phyloP scores from a whole-genome alignment of 192 early-diverging fungal genomes.

The Coemansia guatemalensis region DNA sequence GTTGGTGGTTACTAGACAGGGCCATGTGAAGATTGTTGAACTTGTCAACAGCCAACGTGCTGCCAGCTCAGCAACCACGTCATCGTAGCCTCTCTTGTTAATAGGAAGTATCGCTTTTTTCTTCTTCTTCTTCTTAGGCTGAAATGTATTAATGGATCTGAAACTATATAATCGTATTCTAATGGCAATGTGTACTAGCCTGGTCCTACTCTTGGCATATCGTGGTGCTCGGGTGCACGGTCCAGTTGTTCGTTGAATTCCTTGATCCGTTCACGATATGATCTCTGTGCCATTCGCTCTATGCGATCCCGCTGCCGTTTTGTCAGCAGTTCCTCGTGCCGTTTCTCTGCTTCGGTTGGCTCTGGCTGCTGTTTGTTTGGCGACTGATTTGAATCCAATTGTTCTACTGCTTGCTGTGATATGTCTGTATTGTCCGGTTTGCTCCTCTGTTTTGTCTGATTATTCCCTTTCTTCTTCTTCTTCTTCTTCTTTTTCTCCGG shows the following conservation, averaged over 20 bases:
- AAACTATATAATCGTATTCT: not conserved
- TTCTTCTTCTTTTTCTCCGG: not conserved
- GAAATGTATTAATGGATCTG: not conserved
- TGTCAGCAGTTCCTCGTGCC: slow-evolving; percentile 15
- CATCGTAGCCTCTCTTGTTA: no score
- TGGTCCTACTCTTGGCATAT: slow-evolving; percentile 56
- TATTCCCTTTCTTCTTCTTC: not conserved
- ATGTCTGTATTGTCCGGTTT: not conserved
- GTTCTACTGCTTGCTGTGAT: not conserved
- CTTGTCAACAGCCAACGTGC: slow-evolving; percentile 34
- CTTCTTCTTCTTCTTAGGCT: not conserved
- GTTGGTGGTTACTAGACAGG: slow-evolving; percentile 73
- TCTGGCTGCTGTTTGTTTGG: not conserved
- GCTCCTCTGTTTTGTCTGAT: not conserved
- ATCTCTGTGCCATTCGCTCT: slow-evolving; percentile 41
- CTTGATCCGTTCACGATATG: slow-evolving; percentile 48
- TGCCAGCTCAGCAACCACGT: not conserved
- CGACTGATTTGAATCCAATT: not conserved
- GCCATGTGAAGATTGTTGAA: slow-evolving; percentile 65
- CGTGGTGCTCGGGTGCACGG: slow-evolving; percentile 62
- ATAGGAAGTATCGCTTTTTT: no score
- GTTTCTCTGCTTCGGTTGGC: slow-evolving; percentile 34
- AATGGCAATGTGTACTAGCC: slow-evolving; percentile 17
- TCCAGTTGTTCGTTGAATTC: slow-evolving; percentile 67
- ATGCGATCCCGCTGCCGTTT: slow-evolving; percentile 45